A percentile compares a stretch with the other conserved stretches of the same genome.
These are phyloP conservation scores for Trametes pubescens DNA, from an alignment of 1,284 basidiomycete genomes.

Conservation along the genomic window DNA sequence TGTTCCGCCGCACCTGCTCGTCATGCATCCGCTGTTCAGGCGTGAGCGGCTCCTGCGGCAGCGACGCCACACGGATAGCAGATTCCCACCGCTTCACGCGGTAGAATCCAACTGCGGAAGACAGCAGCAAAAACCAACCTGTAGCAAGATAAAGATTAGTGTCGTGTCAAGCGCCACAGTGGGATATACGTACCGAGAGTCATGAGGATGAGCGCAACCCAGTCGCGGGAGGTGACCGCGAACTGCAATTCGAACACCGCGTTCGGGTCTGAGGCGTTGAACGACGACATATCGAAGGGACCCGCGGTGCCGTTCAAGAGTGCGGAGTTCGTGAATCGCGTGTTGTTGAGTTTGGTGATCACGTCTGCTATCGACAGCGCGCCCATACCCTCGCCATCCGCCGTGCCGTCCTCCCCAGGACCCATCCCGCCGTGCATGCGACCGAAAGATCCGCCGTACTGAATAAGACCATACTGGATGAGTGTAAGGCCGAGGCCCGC, in stretches of 20 bases:
- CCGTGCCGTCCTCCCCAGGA: conserved; percentile 26
- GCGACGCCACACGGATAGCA: conserved; percentile 59
- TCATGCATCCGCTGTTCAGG: conserved; percentile 58
- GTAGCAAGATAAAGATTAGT: neutral
- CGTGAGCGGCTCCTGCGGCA: conserved; percentile 43
- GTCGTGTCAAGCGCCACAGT: conserved; percentile 8
- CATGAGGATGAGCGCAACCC: conserved; percentile 93
- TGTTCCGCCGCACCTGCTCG: conserved; percentile 52
- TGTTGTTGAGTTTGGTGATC: conserved; percentile 18
- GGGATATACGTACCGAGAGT: conserved; percentile 65
- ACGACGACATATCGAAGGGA: neutral
- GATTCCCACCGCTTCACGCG: conserved; percentile 84
- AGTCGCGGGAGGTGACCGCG: conserved; percentile 65
- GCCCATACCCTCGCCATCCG: neutral
- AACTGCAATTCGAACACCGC: conserved; percentile 29
- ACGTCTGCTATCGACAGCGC: conserved; percentile 15
- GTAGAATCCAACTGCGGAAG: conserved; percentile 83
- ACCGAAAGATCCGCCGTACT: conserved; percentile 28
- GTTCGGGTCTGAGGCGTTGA: conserved; percentile 31
- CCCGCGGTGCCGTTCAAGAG: conserved; percentile 3
- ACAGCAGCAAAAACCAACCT: conserved; percentile 91
- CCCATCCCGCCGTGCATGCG: conserved; percentile 33
- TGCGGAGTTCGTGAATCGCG: conserved; percentile 4
- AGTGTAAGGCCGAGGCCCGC: conserved; percentile 95
- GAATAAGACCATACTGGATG: conserved; percentile 84